Evolutionary conservation across 2,329 filamentous ascomycete genomes (phyloP), one percentile per base, ranked within the genome.

Genomic region (Thermoascus crustaceus): DNA sequence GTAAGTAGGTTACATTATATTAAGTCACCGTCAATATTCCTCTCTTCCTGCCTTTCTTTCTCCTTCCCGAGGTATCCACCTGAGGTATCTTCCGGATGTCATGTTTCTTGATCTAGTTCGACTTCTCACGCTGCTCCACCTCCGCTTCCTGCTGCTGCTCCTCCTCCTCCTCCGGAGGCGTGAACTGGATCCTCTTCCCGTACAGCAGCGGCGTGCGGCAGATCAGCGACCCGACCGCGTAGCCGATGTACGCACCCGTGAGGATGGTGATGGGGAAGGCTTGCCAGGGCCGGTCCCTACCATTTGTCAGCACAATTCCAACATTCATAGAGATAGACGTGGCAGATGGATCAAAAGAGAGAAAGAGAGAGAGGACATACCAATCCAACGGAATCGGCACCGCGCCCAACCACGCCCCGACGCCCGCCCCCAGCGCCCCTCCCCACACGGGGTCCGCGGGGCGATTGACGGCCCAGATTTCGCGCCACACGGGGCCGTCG

Each of bases 321-420:
- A n/a, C n/a, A n/a, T n/a, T n/a, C n/a, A n/a, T n/a, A n/a, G n/a
- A n/a, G n/a, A n/a, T n/a, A 20, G 25, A 21, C n/a, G 9, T 27
- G 17, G 7, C 7, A 23, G 14, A 24, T n/a, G 9, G n/a, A 30
- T 14, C 5, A 19, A 41, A 30, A 30, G 34, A 14, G 21, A 26
- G 3, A 37, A 21, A 37, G 14, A 19, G 4, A 23, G 13, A 27
- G 9, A 10, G 16, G 16, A 61, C 66, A 48, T 43, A 75, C 89
- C 89, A 96, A 59, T 98, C 91, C 47, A 98, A 68, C 2, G 91
- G 91, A 49, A 98, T 96, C 0, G 93, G 91, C 35, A 96, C 78
- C 5, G 91, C 91, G 3, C 91, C 91, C 26, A 94, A 66, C 91
- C 91, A 96, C 25, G 85, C 86, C 4, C 91, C 91, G 1, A 89